These are phyloP conservation scores for Candida yuanshanica DNA, from an alignment of 805 yeast genomes.

Conservation along the genomic window DNA sequence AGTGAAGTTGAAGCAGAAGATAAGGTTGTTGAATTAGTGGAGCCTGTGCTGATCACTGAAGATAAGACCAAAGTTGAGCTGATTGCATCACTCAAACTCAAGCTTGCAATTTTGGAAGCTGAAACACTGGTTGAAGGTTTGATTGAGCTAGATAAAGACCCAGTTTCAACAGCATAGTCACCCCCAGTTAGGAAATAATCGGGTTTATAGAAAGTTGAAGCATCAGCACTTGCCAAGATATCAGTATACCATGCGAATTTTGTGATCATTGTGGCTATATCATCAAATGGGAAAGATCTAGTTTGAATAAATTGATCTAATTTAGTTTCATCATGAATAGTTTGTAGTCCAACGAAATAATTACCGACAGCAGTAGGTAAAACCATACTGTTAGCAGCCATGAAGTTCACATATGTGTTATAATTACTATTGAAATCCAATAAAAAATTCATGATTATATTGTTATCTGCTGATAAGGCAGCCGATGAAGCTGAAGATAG, in stretches of 20 bases:
- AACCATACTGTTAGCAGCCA: conserved; percentile 21
- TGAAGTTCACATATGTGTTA: conserved; percentile 13
- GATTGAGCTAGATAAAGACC: conserved; percentile 1
- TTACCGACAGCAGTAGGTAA: conserved; percentile 31
- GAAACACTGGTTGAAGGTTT: background rate
- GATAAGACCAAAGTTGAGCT: conserved; percentile 1
- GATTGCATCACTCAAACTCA: background rate
- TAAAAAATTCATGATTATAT: conserved; percentile 17
- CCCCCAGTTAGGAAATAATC: conserved; percentile 15
- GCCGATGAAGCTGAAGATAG: conserved; percentile 17
- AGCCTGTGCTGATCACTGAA: background rate
- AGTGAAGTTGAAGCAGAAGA: conserved; percentile 5
- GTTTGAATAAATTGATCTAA: conserved; percentile 24
- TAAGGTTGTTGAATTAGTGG: background rate
- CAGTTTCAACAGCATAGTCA: conserved; percentile 1
- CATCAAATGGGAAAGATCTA: conserved; percentile 29
- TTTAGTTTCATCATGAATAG: conserved; percentile 21
- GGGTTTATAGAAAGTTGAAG: conserved; percentile 18
- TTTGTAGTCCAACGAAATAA: conserved; percentile 28
- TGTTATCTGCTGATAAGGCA: conserved; percentile 18
- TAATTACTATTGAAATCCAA: conserved; percentile 16
- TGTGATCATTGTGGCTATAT: conserved; percentile 31
- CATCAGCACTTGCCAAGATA: conserved; percentile 13
- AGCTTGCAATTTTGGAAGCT: background rate
- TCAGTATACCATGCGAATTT: conserved; percentile 19